These are phyloP conservation scores for Aspergillus wentii DNA, from an alignment of 495 filamentous ascomycete genomes.

Conservation along the genomic window DNA sequence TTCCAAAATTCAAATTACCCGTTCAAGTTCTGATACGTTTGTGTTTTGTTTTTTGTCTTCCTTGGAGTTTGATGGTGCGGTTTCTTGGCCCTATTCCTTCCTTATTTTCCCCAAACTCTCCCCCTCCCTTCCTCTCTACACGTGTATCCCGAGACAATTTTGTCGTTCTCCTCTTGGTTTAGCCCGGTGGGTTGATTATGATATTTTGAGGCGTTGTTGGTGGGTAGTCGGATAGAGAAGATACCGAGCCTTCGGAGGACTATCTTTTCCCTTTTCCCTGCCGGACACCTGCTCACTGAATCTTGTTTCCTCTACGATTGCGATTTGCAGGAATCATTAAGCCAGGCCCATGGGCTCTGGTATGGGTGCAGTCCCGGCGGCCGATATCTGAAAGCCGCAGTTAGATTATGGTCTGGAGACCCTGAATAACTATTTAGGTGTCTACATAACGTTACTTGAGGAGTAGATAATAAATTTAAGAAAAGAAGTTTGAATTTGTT, in stretches of 20 bases:
- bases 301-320: too few relatives aligned
- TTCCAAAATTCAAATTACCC: conserved; percentile 17
- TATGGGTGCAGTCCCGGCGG: conserved; percentile 6
- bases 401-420: conserved; percentile 5
- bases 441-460: conserved; percentile 13
- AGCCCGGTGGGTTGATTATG: conserved; percentile 6
- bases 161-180: conserved; percentile 4
- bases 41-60: conserved; percentile 1
- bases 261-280: conserved; percentile 8
- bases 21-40: conserved; percentile 11
- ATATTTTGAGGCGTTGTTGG: conserved; percentile 14
- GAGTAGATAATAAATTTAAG: conserved; percentile 23
- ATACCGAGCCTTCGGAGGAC: conserved; percentile 9
- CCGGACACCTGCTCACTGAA: conserved; percentile 5
- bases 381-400: too few relatives aligned
- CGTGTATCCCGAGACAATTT: too few relatives aligned
- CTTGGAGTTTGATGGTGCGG: conserved; percentile 13
- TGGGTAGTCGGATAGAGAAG: conserved; percentile 15
- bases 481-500: background rate
- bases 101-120: conserved; percentile 3
- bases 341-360: too few relatives aligned
- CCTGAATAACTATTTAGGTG: too few relatives aligned
- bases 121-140: background rate
- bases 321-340: too few relatives aligned
- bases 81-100: too few relatives aligned